Evolutionary conservation across 2,329 filamentous ascomycete species (phyloP).

Genomic region (Xylaria digitata): DNA sequence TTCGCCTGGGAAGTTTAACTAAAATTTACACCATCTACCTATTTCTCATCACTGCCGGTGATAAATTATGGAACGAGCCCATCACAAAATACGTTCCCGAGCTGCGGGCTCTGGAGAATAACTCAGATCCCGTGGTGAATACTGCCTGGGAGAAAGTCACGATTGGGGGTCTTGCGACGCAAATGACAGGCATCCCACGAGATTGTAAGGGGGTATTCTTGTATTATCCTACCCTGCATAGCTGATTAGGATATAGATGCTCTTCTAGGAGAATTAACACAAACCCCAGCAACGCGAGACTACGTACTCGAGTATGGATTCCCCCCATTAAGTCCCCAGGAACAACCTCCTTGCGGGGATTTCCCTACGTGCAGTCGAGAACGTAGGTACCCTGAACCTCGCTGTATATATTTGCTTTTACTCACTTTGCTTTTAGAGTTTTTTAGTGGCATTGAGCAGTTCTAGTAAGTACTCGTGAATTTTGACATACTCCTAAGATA

Average conservation of each 20-base stretch:
- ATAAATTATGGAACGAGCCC: slow-evolving; percentile 47
- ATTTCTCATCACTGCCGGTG: slow-evolving; percentile 48
- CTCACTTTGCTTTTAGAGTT: slow-evolving; percentile 42
- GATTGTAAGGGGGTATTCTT: slow-evolving; percentile 40
- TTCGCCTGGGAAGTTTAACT: slow-evolving; percentile 56
- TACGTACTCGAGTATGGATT: slow-evolving; percentile 47
- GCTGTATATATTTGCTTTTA: not conserved
- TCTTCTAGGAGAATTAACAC: slow-evolving; percentile 47
- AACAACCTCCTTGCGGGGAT: slow-evolving; percentile 46
- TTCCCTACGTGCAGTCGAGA: slow-evolving; percentile 45
- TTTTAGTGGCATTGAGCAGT: slow-evolving; percentile 45
- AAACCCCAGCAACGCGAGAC: slow-evolving; percentile 41
- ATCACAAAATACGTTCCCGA: slow-evolving; percentile 49
- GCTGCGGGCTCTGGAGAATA: slow-evolving; percentile 42
- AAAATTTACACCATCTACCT: slow-evolving; percentile 56
- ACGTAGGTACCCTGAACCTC: slow-evolving; percentile 39
- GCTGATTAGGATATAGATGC: slow-evolving; percentile 40
- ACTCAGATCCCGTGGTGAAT: slow-evolving; percentile 42
- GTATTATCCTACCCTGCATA: not conserved
- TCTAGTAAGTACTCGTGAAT: slow-evolving; percentile 36
- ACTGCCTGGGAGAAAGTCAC: slow-evolving; percentile 50
- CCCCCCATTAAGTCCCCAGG: slow-evolving; percentile 44
- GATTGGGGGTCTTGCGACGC: slow-evolving; percentile 47
- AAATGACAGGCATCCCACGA: slow-evolving; percentile 45
- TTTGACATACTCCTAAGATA: not conserved